Base-by-base conservation (phyloP, 257 asterid species). In the Buddleja alternifolia region DNA sequence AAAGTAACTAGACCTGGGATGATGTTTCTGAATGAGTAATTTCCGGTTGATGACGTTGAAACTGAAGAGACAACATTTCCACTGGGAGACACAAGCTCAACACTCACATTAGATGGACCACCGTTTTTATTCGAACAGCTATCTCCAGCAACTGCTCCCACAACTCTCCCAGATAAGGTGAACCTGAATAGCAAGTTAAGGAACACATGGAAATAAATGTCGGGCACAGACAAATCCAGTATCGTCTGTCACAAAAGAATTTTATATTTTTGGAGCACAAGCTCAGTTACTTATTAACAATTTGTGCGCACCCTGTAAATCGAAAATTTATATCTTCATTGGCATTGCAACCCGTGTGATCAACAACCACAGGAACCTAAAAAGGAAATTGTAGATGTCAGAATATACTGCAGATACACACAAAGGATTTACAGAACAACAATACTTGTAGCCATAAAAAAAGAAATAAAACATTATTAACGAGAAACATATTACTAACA, bases 241-340 rank as follows among this genome's bases (percentile, higher is more conserved):
- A 39, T 20, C 54, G 21, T 68, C 17, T 50, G 52, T 56, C n/a
- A 51, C 40, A 65, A 54, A 58, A 61, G 34, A 67, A 56, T 42
- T 66, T 29, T 42, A 41, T 32, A 67, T 70, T n/a, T 53, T 45
- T 21, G 12, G 46, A 71, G 65, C 62, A 47, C 55, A 34, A 64
- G 51, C 40, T 72, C 59, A 24, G 52, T 15, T 61, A 71, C 20
- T 59, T 54, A 53, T 7, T 42, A 66, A 61, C 24, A 34, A 52
- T 21, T 16, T 47, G 60, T 54, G 75, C 86, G 47, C 60, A 90
- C 98, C 98, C 98, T 20, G 97, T 93, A 80, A 88, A 93, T 69
- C 70, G 90, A 75, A 93, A 93, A 78, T 93, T 88, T 66, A 93
- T 84, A 79, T 93, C 98, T 90, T 90, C 90, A 63, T 93, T 93